Evolutionary conservation across 225 moss, liverwort and hornwort species (phyloP), one percentile per base, ranked within the genome.

Genomic region (Bryum argenteum): DNA sequence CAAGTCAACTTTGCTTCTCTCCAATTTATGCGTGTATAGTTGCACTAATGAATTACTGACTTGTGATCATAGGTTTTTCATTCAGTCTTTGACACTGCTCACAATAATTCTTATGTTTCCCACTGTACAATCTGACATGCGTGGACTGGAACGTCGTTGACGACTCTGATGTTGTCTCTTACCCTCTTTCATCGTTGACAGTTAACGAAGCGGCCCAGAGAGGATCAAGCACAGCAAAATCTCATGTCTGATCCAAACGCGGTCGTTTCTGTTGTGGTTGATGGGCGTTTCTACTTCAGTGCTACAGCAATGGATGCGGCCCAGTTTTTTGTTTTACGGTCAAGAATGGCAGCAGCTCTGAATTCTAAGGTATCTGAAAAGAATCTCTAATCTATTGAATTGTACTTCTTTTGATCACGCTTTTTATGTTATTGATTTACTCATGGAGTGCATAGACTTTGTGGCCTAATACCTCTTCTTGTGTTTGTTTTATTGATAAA

Each of bases 291-390:
- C 67, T 88, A 85, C 65, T 94, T 94, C 61, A 82, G 69, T 65
- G 88, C 94, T 51, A 89, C 84, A 17, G 92, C 94, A 58, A 84
- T 88, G 50, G 90, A 91, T 77, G 97, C 92, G 68, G 97, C 97
- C 12, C 90, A 91, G 73, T 82, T 94, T 80, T 98, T 83, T 73
- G 88, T 86, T 73, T 70, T 98, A 15, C 78, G 97, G 58, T 89
- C 90, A 66, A 83, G 97, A 70, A 83, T 98, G 42, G 72, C 86
- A 24, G 89, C 94, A 56, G 97, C 97, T 79, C 69, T 98, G 39
- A 84, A 86, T 64, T 85, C 89, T 62, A 98, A 98, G 92, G 93
- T 97, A 73, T 54, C 18, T 70, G 51, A 63, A 64, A 63, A 17
- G 37, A 69, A 58, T 6, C 5, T 43, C 9, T 61, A 61, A 56